These are phyloP conservation scores for Nemania diffusa DNA, from an alignment of 2,329 filamentous ascomycete genomes.

Conservation along the genomic window DNA sequence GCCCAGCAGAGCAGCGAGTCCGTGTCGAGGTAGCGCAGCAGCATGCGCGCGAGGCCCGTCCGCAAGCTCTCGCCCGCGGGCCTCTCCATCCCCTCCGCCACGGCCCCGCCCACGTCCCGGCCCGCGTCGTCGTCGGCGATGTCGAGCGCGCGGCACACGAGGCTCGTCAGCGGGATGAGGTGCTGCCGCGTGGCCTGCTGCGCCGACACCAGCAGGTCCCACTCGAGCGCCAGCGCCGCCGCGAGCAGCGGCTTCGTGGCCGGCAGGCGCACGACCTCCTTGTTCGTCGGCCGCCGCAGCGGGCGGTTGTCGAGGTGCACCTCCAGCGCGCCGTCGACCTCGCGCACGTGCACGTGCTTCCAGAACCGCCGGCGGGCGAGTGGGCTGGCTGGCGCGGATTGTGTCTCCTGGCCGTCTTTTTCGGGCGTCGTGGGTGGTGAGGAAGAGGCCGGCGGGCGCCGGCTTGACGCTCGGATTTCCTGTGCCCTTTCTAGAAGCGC, in stretches of 20 bases:
- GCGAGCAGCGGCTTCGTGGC: constrained; percentile 82
- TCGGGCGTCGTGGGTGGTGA: neutral
- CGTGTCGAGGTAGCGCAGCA: constrained; percentile 89
- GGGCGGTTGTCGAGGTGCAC: constrained; percentile 82
- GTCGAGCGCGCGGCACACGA: constrained; percentile 85
- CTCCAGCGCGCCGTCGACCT: constrained; percentile 68
- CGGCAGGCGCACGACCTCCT: constrained; percentile 77
- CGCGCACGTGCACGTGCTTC: constrained; percentile 80
- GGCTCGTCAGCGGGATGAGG: constrained; percentile 88
- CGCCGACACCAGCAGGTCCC: constrained; percentile 84
- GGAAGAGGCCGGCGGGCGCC: constrained; percentile 32
- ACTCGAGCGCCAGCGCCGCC: constrained; percentile 87
- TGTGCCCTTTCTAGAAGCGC: constrained; percentile 64
- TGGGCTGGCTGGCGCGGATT: constrained; percentile 24
- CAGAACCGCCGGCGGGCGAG: constrained; percentile 82
- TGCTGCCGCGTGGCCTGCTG: constrained; percentile 88
- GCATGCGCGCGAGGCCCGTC: constrained; percentile 69
- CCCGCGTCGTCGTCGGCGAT: constrained; percentile 74
- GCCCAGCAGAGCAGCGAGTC: constrained; percentile 95
- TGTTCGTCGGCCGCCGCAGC: constrained; percentile 79
- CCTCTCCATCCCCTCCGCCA: neutral
- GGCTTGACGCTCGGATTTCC: constrained; percentile 55
- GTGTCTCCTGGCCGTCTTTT: neutral
- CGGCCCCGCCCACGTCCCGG: constrained; percentile 50
- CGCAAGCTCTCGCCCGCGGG: constrained; percentile 61